phyloP scores from a whole-genome alignment of 1,284 basidiomycete species.

The Meripilus lineatus region DNA sequence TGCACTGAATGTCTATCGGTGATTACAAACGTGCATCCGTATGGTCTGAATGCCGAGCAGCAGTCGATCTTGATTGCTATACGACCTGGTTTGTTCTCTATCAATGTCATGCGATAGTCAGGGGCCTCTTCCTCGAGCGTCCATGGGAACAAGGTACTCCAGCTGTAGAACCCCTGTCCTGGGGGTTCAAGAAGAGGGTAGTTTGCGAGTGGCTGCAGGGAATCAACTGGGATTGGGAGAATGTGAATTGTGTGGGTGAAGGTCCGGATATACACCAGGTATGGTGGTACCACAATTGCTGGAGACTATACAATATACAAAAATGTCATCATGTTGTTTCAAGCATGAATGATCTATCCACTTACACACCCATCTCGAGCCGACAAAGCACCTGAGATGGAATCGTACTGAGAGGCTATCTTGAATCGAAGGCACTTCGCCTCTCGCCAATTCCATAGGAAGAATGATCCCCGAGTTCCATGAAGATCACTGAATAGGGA shows the following conservation, averaged over 20 bases:
- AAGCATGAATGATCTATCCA: too few species aligned
- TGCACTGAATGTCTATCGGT: neutral
- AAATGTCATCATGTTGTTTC: neutral
- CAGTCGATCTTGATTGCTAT: neutral
- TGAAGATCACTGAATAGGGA: neutral
- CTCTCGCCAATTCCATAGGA: neutral
- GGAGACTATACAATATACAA: neutral
- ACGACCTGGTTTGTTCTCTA: neutral
- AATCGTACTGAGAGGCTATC: neutral
- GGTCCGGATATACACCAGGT: neutral
- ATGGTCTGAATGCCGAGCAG: neutral
- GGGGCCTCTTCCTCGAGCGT: neutral
- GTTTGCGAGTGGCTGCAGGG: neutral
- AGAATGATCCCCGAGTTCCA: neutral
- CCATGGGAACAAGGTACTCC: neutral
- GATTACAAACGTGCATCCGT: neutral
- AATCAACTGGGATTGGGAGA: neutral
- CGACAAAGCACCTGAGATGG: neutral
- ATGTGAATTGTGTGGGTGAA: neutral
- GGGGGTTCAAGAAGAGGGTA: neutral
- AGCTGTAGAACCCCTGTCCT: neutral
- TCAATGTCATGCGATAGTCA: neutral
- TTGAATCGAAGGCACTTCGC: neutral
- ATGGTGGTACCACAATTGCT: neutral
- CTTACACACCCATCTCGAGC: neutral